Conservation (phyloP, 306 rosid species). For the Corylus heterophylla region DNA sequence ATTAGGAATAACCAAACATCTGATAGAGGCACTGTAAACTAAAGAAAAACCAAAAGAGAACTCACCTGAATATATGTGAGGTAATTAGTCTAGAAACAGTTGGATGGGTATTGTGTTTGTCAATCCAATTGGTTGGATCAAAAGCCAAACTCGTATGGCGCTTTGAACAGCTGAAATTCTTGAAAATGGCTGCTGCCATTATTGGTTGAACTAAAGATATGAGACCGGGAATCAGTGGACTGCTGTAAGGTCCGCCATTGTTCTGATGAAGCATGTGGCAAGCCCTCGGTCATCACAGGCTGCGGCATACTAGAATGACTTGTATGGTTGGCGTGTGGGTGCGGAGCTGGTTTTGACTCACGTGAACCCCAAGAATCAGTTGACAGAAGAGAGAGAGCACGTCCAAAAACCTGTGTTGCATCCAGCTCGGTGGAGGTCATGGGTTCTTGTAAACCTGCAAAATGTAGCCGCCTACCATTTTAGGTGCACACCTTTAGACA, state of each 20-base stretch:
- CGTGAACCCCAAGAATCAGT: constrained; percentile 59
- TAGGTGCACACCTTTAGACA: background rate
- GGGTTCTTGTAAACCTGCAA: constrained; percentile 66
- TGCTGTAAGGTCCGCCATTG: constrained; percentile 52
- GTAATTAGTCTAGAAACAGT: background rate
- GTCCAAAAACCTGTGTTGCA: constrained; percentile 51
- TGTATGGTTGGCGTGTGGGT: constrained; percentile 28
- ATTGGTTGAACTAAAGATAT: constrained; percentile 33
- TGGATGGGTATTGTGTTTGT: background rate
- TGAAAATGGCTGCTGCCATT: constrained; percentile 47
- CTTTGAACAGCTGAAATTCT: constrained; percentile 51
- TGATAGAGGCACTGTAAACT: background rate
- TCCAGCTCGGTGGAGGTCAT: constrained; percentile 36
- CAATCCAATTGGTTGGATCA: constrained; percentile 49
- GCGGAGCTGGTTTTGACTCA: constrained; percentile 42
- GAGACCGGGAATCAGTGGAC: constrained; percentile 20
- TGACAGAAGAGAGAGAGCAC: constrained; percentile 99
- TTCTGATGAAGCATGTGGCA: constrained; percentile 45
- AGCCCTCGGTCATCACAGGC: constrained; percentile 29
- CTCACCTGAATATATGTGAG: constrained; percentile 11
- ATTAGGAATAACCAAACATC: background rate
- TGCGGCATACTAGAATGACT: constrained; percentile 28
- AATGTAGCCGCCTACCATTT: background rate
- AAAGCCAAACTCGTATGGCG: constrained; percentile 46
- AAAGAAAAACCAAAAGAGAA: background rate